Conservation (phyloP, 192 early-diverging fungal genomes). For the Geranomyces variabilis region DNA sequence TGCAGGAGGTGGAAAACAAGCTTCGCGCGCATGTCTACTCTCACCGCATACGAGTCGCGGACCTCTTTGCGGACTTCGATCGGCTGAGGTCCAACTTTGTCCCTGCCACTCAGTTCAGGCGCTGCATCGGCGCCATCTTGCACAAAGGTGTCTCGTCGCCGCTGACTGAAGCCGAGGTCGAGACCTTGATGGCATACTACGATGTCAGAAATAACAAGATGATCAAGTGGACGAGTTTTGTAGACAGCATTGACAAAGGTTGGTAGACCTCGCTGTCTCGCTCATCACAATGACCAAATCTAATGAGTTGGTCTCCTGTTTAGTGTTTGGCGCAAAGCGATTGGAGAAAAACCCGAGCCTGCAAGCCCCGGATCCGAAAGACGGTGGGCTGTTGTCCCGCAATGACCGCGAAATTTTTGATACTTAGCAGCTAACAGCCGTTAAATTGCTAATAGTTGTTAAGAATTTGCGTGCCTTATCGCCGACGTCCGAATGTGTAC, state of each 20-base stretch:
- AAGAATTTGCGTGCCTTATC: slow-evolving; percentile 47
- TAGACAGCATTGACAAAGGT: slow-evolving; percentile 61
- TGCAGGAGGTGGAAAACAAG: slow-evolving; percentile 48
- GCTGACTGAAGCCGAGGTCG: slow-evolving; percentile 42
- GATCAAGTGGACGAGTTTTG: slow-evolving; percentile 54
- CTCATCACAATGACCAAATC: background rate
- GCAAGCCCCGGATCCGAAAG: slow-evolving; percentile 46
- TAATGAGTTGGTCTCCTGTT: background rate
- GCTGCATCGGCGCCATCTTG: slow-evolving; percentile 47
- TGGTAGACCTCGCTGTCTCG: background rate
- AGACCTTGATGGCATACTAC: slow-evolving; percentile 45
- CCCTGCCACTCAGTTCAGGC: slow-evolving; percentile 49
- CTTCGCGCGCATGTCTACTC: slow-evolving; percentile 49
- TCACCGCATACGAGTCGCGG: slow-evolving; percentile 52
- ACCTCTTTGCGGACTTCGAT: slow-evolving; percentile 62
- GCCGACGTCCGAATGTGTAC: slow-evolving; percentile 35
- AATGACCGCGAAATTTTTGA: background rate
- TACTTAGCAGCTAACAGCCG: background rate
- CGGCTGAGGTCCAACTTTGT: slow-evolving; percentile 51
- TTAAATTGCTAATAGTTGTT: slow-evolving; percentile 33
- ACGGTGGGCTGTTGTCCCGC: slow-evolving; percentile 44
- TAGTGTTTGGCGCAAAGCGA: slow-evolving; percentile 55
- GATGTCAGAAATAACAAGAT: slow-evolving; percentile 34
- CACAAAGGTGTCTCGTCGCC: slow-evolving; percentile 46
- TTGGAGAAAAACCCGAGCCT: slow-evolving; percentile 47